A percentile compares a stretch with the other conserved stretches of the same genome.
phyloP scores from a whole-genome alignment of 169 alveolate genomes.

The Plasmodium coatneyi region DNA sequence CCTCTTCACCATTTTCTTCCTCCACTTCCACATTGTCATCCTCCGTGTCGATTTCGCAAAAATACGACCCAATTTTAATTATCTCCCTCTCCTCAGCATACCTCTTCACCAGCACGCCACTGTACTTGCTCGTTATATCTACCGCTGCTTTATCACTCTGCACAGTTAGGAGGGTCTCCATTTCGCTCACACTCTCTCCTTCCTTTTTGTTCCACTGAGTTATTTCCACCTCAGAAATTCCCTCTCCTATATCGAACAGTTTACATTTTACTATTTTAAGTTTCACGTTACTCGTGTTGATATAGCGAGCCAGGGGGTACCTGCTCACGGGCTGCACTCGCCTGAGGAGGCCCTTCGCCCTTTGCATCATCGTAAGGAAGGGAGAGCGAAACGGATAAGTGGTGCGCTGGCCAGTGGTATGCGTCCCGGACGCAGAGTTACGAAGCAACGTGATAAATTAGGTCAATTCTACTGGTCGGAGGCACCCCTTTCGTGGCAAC shows the following conservation, averaged over 20 bases:
- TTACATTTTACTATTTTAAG: slow-evolving; percentile 86
- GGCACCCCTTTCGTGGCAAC: neutral
- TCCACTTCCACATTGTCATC: slow-evolving; percentile 43
- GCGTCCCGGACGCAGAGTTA: neutral
- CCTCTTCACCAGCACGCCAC: slow-evolving; percentile 91
- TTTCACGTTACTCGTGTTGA: slow-evolving; percentile 49
- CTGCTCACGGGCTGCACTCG: neutral
- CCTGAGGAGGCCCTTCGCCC: slow-evolving; percentile 1
- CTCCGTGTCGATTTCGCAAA: slow-evolving; percentile 87
- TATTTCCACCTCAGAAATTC: slow-evolving; percentile 92
- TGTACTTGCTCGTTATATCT: slow-evolving; percentile 92
- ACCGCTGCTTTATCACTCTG: slow-evolving; percentile 96
- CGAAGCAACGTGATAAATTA: neutral
- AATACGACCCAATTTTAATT: slow-evolving; percentile 85
- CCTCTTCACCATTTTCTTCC: slow-evolving; percentile 2
- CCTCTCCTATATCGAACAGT: slow-evolving; percentile 90
- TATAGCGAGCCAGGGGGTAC: neutral
- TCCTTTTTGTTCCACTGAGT: slow-evolving; percentile 92
- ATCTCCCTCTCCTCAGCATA: slow-evolving; percentile 89
- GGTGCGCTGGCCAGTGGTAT: neutral
- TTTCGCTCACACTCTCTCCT: slow-evolving; percentile 94
- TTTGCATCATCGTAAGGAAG: slow-evolving; percentile 4
- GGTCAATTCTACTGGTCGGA: neutral
- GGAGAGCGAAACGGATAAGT: neutral
- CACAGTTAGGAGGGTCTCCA: slow-evolving; percentile 93